Percentiles rank a stretch among this genome's conserved stretches.
Evolutionary conservation across 768 basidiomycete genomes (phyloP).

Genomic region (Suillus occidentalis): DNA sequence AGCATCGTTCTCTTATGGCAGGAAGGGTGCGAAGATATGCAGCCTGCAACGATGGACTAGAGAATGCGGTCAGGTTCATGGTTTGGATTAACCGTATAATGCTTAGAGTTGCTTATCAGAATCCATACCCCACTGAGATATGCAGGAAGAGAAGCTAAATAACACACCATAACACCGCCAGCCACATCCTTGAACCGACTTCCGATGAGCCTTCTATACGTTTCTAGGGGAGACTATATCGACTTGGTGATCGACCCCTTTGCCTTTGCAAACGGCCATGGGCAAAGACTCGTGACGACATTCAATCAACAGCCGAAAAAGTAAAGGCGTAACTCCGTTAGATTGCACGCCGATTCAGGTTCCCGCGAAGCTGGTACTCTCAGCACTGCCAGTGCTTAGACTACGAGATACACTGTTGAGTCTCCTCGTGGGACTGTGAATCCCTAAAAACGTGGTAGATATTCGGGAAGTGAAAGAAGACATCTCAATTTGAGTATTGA

Average conservation of each 20-base stretch:
- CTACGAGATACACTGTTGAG: neutral
- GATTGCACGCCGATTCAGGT: neutral
- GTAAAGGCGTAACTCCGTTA: neutral
- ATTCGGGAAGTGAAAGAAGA: neutral
- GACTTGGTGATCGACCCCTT: neutral
- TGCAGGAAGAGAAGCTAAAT: neutral
- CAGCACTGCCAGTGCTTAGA: too few relatives aligned
- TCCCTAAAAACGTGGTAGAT: neutral
- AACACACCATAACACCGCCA: neutral
- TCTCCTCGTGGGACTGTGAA: neutral
- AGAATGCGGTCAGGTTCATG: conserved; percentile 2
- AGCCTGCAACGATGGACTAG: conserved; percentile 29
- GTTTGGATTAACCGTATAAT: conserved; percentile 1
- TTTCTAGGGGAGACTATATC: neutral
- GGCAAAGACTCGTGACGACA: neutral
- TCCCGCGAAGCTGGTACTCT: neutral
- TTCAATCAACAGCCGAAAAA: neutral
- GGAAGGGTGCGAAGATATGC: conserved; percentile 82
- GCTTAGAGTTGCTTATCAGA: neutral
- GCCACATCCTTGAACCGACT: neutral
- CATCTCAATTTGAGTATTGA: neutral
- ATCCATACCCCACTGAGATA: neutral
- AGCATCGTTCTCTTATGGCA: conserved; percentile 86
- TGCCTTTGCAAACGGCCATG: neutral
- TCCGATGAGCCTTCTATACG: neutral